These are phyloP conservation scores for Saccharomycopsis capsularis DNA, from an alignment of 805 yeast genomes.

Conservation along the genomic window DNA sequence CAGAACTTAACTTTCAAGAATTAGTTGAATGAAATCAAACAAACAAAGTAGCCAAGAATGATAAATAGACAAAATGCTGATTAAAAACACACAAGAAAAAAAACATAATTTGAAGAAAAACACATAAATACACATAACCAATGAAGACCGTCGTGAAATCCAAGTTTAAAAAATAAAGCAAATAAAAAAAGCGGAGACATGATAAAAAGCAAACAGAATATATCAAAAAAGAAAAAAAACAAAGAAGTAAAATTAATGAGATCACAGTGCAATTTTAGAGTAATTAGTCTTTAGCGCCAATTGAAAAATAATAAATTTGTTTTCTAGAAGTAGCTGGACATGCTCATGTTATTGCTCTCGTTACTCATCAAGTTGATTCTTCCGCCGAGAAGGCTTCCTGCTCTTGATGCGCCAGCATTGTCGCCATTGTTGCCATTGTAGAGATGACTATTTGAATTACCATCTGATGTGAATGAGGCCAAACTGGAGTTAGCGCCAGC, in stretches of 20 bases:
- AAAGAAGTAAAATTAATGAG: no score
- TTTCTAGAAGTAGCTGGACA: constrained; percentile 12
- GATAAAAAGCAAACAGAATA: no score
- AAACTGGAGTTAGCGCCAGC: neutral
- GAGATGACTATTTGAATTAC: neutral
- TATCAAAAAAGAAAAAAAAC: no score
- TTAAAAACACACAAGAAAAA: neutral
- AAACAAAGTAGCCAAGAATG: neutral
- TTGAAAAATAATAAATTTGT: no score
- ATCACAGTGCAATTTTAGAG: no score
- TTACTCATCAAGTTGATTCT: neutral
- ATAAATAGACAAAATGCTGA: neutral
- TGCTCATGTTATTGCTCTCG: constrained; percentile 8
- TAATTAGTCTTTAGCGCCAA: no score
- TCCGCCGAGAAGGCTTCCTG: no score
- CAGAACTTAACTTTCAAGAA: neutral
- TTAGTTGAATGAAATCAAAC: no score
- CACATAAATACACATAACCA: no score
- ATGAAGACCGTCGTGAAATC: neutral
- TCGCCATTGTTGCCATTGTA: neutral
- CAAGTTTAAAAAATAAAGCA: no score
- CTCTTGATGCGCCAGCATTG: no score
- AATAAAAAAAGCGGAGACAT: neutral
- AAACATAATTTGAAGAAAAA: no score
- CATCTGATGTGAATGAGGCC: neutral